Evolutionary conservation across 257 asterid species (phyloP).

Genomic region (Salvia rosmarinus): DNA sequence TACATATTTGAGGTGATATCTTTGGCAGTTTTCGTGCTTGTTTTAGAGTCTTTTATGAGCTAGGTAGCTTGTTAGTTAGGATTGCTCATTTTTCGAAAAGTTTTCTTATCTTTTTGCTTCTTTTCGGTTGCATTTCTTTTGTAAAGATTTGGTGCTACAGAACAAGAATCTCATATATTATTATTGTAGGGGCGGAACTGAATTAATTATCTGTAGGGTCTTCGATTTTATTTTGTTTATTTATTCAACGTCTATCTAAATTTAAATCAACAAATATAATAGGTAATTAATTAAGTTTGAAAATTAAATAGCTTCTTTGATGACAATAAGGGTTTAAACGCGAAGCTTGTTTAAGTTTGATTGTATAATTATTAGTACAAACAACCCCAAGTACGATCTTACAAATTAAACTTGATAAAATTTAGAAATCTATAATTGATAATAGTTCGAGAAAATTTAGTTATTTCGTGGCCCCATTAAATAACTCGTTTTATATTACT

Average conservation of each 20-base stretch:
- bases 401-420: too few relatives aligned
- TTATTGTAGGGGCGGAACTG: neutral
- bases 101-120: conserved; percentile 3
- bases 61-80: conserved; percentile 37
- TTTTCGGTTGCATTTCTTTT: neutral
- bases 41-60: neutral
- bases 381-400: too few relatives aligned
- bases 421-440: too few relatives aligned
- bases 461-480: too few relatives aligned
- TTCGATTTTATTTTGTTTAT: neutral
- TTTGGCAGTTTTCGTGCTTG: conserved; percentile 30
- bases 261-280: too few relatives aligned
- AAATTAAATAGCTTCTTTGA: too few relatives aligned
- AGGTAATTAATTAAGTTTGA: too few relatives aligned
- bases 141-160: neutral
- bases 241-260: neutral
- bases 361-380: too few relatives aligned
- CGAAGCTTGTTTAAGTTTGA: too few relatives aligned
- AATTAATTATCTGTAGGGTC: neutral
- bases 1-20: neutral
- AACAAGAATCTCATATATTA: neutral
- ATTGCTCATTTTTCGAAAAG: conserved; percentile 22
- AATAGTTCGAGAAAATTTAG: too few relatives aligned
- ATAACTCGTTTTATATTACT: neutral
- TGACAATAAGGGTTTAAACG: too few relatives aligned